These are phyloP conservation scores for Hypoxylon sp. DNA, from an alignment of 2,329 filamentous ascomycete species.

Conservation along the genomic window DNA sequence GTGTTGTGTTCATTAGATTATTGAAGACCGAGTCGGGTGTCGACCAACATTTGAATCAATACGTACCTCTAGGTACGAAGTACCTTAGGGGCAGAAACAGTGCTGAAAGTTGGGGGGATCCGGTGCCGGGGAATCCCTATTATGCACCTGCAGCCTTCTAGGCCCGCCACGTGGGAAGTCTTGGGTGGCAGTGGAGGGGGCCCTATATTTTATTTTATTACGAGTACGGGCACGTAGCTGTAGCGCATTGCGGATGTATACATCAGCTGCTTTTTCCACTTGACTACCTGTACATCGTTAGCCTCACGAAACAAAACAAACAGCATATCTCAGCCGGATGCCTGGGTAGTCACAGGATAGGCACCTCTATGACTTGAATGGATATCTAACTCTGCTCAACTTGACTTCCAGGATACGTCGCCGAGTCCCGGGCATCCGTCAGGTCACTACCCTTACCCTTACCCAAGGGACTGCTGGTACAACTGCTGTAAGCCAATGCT, in stretches of 20 bases:
- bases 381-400: background rate
- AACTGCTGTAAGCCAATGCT: background rate
- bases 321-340: conserved; percentile 1
- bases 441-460: no score
- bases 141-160: background rate
- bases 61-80: no score
- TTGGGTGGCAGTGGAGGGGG: conserved; percentile 17
- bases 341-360: background rate
- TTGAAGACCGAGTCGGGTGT: background rate
- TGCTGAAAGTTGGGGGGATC: background rate
- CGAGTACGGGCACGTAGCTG: conserved; percentile 14
- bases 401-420: background rate
- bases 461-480: no score
- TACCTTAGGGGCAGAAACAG: background rate
- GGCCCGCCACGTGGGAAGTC: conserved; percentile 27
- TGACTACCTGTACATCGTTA: background rate
- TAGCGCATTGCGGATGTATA: background rate
- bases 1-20: no score
- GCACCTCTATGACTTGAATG: background rate
- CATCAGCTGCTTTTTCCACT: conserved; percentile 19
- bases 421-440: background rate
- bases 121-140: background rate
- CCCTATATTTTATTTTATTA: background rate
- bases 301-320: background rate
- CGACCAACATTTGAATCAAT: no score